Evolutionary conservation across 495 filamentous ascomycete species (phyloP), one percentile per base, ranked within the genome.

Genomic region (Aspergillus nidulans): DNA sequence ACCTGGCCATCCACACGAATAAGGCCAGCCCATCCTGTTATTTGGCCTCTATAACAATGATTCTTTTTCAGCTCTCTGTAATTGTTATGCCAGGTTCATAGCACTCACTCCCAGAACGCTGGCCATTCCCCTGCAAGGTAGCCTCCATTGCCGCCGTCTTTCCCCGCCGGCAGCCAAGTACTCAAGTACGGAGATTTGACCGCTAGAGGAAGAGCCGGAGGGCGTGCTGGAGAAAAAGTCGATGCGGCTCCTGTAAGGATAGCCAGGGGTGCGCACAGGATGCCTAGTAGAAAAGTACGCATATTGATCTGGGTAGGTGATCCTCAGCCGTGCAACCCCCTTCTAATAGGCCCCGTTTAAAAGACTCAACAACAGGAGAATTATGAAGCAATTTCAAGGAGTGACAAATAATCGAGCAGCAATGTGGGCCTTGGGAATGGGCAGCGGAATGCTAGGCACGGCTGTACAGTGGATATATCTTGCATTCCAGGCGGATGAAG

Each of bases 91-190:
- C 16, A 18, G 4, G 18, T 24, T 44, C 19, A 10, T 47, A 40
- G 28, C 23, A 74, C 75, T 69, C 67, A 84, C 81, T 63, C 61
- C 78, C 78, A 83, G 45, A 81, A 83, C 0, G 59, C 67, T 16
- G 81, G 77, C 81, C 81, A 84, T 64, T 81, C 59, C 10, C 81
- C 81, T 9, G 82, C 74, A 20, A 85, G 65, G 58, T 83, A 80
- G 4, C 81, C 82, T 38, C 80, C 81, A 71, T 82, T 78, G 32
- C 79, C 79, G 39, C 74, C 74, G 65, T 79, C 71, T 32, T 61
- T 75, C 2, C 81, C 81, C 13, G 73, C 80, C 51, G 72, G 56
- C 19, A 76, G 64, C 82, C 81, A 85, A 7, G 78, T 78, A 57
- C 71, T 83, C 20, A 83, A 52, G 45, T 84, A 85, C 2, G 81